Base-by-base conservation (phyloP, 139 green algal species). In the Auxenochlorella pyrenoidosa region DNA sequence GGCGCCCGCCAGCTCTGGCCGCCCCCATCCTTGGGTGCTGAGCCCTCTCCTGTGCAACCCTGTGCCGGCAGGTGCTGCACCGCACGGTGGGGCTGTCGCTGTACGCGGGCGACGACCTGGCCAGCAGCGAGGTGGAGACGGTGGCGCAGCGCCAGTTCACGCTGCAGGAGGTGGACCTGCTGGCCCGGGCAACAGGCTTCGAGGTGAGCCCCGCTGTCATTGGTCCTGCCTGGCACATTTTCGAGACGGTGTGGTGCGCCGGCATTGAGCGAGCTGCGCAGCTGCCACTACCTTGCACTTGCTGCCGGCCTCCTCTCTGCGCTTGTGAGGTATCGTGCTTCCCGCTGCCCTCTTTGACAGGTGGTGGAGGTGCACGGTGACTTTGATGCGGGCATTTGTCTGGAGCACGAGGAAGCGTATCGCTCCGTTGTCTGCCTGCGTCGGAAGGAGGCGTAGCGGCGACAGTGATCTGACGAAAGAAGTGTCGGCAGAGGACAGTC, bases 41-140 rank as follows among this genome's bases (percentile, higher is more conserved):
- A 51, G 13, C 21, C 59, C 36, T 43, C 4, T 40, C 22, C 24
- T 38, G 12, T 59, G 19, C 59, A 40, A 54, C 41, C 63, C 26
- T 15, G 60, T 47, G 21, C 36, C 10, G 19, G 16, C 51, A 88
- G 75, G 51, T 91, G 28, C 78, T 91, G 54, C 70, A 91, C 26
- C 83, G 88, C 60, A 91, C 88, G 19, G 88, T 91, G 54, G 88
- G 88, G 21, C 68, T 91, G 70, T 72, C 43, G 4, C 6, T 89
- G 38, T 91, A 87, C 21, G 16, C 44, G 3, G 83, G 84, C 34
- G 88, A 83, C 58, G 66, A 88, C 30, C 59, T 91, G 66, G 54
- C 32, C 6, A 85, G 65, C 30, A 88, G 66, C 51, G 51, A 88
- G 38, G 88, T 91, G 30, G 43, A 86, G 30, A 36, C 66, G 36